A percentile compares a stretch with the other conserved stretches of the same genome.
Evolutionary conservation across 2,329 filamentous ascomycete genomes (phyloP).

Genomic region (Fusarium brevicatenulatum): DNA sequence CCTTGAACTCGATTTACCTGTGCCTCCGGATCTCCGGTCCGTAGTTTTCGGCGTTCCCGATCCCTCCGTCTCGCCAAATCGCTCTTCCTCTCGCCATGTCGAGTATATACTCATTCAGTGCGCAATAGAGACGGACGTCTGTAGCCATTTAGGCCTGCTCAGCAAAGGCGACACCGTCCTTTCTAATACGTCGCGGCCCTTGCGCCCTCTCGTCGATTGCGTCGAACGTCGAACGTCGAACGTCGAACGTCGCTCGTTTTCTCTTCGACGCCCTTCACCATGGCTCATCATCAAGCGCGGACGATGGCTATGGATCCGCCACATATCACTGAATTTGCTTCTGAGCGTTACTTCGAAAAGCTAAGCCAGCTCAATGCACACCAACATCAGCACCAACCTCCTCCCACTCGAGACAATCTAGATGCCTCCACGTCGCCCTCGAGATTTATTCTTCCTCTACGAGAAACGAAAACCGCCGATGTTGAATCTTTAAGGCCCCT

Average conservation of each 20-base stretch:
- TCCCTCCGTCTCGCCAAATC: constrained; percentile 25
- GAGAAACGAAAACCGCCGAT: constrained; percentile 52
- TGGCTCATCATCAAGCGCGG: constrained; percentile 48
- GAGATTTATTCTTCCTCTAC: constrained; percentile 62
- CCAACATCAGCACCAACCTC: constrained; percentile 53
- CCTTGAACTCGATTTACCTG: constrained; percentile 4
- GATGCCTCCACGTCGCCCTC: constrained; percentile 47
- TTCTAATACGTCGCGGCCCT: constrained; percentile 8
- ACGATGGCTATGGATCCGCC: constrained; percentile 66
- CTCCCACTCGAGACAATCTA: constrained; percentile 27
- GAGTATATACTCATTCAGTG: constrained; percentile 40
- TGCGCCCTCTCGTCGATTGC: constrained; percentile 4
- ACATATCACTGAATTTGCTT: constrained; percentile 74
- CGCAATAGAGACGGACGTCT: constrained; percentile 50
- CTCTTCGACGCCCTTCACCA: constrained; percentile 35
- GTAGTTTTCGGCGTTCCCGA: constrained; percentile 27
- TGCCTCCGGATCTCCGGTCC: constrained; percentile 4
- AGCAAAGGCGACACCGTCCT: constrained; percentile 37
- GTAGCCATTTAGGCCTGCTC: constrained; percentile 44
- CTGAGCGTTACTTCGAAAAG: constrained; percentile 71
- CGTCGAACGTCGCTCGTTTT: constrained; percentile 35
- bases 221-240: constrained; percentile 10
- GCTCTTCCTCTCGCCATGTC: constrained; percentile 45
- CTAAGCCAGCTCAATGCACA: constrained; percentile 64
- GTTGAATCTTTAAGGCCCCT: constrained; percentile 43